phyloP scores from a whole-genome alignment of 306 rosid species.

The Morella rubra region DNA sequence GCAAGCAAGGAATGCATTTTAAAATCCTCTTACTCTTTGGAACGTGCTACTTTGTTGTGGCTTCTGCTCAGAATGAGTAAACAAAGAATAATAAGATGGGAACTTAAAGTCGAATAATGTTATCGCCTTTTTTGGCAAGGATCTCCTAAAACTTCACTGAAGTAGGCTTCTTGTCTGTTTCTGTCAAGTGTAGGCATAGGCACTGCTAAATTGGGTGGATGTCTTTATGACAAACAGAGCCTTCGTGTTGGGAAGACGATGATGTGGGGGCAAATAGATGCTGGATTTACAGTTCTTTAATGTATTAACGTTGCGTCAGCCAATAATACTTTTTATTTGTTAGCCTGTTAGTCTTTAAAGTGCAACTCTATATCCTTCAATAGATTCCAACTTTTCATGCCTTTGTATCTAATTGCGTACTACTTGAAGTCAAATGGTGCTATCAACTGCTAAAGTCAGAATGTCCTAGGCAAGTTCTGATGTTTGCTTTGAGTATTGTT shows the following conservation, averaged over 20 bases:
- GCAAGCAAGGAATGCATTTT: neutral
- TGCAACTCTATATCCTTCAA: neutral
- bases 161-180: neutral
- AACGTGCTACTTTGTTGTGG: no score
- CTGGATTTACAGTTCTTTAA: neutral
- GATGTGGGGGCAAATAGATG: slow-evolving; percentile 7
- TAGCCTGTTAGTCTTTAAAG: neutral
- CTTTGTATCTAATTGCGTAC: neutral
- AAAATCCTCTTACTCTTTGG: neutral
- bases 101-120: no score
- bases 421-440: neutral
- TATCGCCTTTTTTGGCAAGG: neutral
- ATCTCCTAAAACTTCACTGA: neutral
- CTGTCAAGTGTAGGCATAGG: neutral
- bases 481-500: neutral
- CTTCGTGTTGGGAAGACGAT: neutral
- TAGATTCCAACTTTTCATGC: neutral
- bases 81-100: no score
- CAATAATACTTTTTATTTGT: neutral
- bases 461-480: neutral
- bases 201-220: neutral
- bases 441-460: neutral
- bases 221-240: neutral
- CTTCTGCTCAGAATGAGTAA: neutral
- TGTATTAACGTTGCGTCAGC: neutral